Evolutionary conservation across 345 rosid genomes (phyloP).

Genomic region (Gossypium stocksii): DNA sequence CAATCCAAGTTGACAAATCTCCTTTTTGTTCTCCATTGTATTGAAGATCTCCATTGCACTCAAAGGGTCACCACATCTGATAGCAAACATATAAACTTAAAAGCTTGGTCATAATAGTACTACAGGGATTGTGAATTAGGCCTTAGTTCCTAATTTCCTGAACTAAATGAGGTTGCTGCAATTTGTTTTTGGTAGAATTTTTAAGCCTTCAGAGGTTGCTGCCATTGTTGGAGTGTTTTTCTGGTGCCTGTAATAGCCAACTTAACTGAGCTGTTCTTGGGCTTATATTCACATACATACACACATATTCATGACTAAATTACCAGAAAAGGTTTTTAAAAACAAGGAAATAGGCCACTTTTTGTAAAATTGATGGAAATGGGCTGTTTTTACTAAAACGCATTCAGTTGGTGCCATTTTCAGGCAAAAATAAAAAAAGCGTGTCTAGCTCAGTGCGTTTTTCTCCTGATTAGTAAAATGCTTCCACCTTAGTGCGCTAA

Average conservation of each 20-base stretch:
- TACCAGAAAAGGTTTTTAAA: too few relatives aligned
- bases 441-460: fast-evolving
- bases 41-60: slow-evolving; percentile 42
- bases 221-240: slow-evolving; percentile 11
- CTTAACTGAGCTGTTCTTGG: neutral
- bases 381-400: too few relatives aligned
- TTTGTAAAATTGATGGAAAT: too few relatives aligned
- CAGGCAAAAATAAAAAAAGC: fast-evolving
- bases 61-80: slow-evolving; percentile 40
- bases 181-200: neutral
- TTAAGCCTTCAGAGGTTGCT: slow-evolving; percentile 12
- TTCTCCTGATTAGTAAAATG: fast-evolving
- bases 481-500: too few relatives aligned
- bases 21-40: slow-evolving; percentile 31
- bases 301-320: too few relatives aligned
- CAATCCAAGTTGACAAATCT: slow-evolving; percentile 54
- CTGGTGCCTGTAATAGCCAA: neutral
- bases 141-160: slow-evolving; percentile 8
- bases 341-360: too few relatives aligned
- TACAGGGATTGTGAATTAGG: slow-evolving; percentile 1
- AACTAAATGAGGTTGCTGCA: slow-evolving; percentile 29
- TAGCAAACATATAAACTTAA: slow-evolving; percentile 47
- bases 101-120: slow-evolving; percentile 17
- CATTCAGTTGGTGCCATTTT: fast-evolving
- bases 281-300: too few relatives aligned